Percentiles rank a stretch among this genome's conserved stretches.
phyloP scores from a whole-genome alignment of 208 protist genomes.

The Crithidia sp. region DNA sequence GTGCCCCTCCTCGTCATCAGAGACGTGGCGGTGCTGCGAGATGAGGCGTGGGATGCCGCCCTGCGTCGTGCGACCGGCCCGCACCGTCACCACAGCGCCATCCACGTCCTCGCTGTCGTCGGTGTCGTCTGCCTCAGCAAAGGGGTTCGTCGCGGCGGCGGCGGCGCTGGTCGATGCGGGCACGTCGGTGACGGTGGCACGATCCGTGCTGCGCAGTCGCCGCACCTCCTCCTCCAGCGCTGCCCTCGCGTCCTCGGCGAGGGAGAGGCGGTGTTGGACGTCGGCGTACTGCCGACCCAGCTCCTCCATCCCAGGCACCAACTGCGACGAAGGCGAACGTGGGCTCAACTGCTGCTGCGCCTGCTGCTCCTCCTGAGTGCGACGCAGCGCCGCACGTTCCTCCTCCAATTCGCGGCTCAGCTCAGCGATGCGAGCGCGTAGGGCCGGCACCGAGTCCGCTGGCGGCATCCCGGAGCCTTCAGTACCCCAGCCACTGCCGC shows the following conservation, averaged over 20 bases:
- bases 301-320: conserved; percentile 43
- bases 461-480: not conserved
- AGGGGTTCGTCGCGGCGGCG: not conserved
- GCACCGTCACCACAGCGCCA: not conserved
- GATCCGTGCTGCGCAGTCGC: not conserved
- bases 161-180: not conserved
- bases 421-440: conserved; percentile 16
- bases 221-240: conserved; percentile 24
- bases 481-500: conserved; percentile 7
- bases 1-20: conserved; percentile 9
- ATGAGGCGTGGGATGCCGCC: not conserved
- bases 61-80: not conserved
- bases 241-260: conserved; percentile 33
- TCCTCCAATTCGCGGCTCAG: conserved; percentile 14
- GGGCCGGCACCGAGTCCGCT: not conserved
- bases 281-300: conserved; percentile 39
- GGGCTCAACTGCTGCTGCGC: not conserved
- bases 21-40: not conserved
- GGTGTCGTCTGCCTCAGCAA: conserved; percentile 1
- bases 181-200: not conserved
- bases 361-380: not conserved
- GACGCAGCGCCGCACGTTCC: not conserved
- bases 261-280: conserved; percentile 26
- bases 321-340: not conserved
- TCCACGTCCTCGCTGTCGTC: conserved; percentile 3